Evolutionary conservation across 2,329 filamentous ascomycete species (phyloP).

Genomic region (Colletotrichum noveboracense): DNA sequence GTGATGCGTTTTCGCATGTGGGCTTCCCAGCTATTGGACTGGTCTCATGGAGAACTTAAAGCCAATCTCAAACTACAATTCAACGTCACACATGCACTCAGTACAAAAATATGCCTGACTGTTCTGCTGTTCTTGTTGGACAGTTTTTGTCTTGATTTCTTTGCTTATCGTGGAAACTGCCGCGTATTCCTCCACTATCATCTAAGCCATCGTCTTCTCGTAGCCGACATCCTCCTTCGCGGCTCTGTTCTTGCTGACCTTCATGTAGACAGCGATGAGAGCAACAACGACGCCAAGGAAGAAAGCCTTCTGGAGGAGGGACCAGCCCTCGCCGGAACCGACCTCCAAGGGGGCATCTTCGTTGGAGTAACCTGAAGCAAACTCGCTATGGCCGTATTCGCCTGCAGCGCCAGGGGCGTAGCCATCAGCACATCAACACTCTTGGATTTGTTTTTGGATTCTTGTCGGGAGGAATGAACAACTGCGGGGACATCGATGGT

Average conservation of each 20-base stretch:
- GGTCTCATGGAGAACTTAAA: background rate
- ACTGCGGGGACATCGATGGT: background rate
- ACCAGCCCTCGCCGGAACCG: slow-evolving; percentile 41
- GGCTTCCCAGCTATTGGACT: slow-evolving; percentile 11
- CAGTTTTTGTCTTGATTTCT: background rate
- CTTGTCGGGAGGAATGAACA: background rate
- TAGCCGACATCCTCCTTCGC: slow-evolving; percentile 38
- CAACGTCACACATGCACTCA: background rate
- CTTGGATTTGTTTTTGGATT: background rate
- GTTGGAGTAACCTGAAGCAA: slow-evolving; percentile 38
- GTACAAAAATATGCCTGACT: too few species aligned
- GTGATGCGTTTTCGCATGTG: slow-evolving; percentile 16
- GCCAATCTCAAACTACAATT: background rate
- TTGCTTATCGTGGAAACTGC: background rate
- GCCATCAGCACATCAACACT: slow-evolving; percentile 40
- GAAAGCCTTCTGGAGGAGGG: slow-evolving; percentile 53
- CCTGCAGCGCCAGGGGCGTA: slow-evolving; percentile 32
- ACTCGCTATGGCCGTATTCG: slow-evolving; percentile 40
- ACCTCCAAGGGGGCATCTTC: slow-evolving; percentile 34
- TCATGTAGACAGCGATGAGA: slow-evolving; percentile 50
- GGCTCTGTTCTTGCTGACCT: slow-evolving; percentile 37
- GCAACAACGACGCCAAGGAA: slow-evolving; percentile 54
- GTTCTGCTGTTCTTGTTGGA: background rate
- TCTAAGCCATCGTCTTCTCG: slow-evolving; percentile 50
- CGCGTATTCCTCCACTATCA: background rate